Evolutionary conservation across 1,284 basidiomycete species (phyloP).

Genomic region (Fomitopsis schrenkii): DNA sequence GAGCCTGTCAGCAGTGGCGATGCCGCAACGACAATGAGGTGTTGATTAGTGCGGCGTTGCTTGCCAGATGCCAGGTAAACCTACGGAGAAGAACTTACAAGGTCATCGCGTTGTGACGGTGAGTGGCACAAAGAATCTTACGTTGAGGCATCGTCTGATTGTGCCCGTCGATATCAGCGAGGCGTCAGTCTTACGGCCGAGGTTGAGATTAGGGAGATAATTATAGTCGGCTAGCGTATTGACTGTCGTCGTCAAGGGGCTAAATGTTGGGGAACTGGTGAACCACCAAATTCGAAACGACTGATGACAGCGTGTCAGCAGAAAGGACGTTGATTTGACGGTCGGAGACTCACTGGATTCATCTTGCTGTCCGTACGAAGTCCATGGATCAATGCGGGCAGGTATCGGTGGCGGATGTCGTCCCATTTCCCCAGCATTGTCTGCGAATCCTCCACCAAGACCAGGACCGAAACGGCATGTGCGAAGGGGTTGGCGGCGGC

Average conservation of each 20-base stretch:
- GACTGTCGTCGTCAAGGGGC: conserved; percentile 11
- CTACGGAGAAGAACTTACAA: conserved; percentile 19
- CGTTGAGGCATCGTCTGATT: conserved; percentile 18
- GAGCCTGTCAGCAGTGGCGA: conserved; percentile 21
- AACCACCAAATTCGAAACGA: conserved; percentile 36
- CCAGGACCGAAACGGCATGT: conserved; percentile 43
- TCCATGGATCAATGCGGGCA: conserved; percentile 44
- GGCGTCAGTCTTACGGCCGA: conserved; percentile 8
- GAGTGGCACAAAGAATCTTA: conserved; percentile 5
- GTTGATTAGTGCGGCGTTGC: conserved; percentile 37
- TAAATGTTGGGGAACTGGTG: conserved; percentile 24
- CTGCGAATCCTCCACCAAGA: conserved; percentile 61
- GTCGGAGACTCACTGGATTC: conserved; percentile 29
- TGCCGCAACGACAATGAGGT: conserved; percentile 54
- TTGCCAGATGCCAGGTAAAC: conserved; percentile 34
- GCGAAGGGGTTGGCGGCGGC: conserved; percentile 32
- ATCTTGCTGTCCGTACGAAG: conserved; percentile 35
- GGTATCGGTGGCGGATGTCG: conserved; percentile 50
- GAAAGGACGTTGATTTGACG: background rate
- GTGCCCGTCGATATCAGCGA: conserved; percentile 15
- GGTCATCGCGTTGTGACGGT: background rate
- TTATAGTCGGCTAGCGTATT: conserved; percentile 11
- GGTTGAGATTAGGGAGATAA: conserved; percentile 14
- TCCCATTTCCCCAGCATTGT: conserved; percentile 48
- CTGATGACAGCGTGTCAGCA: conserved; percentile 7